Base-by-base conservation (phyloP, 2,329 filamentous ascomycete species). In the Trichoderma atrobrunneum region DNA sequence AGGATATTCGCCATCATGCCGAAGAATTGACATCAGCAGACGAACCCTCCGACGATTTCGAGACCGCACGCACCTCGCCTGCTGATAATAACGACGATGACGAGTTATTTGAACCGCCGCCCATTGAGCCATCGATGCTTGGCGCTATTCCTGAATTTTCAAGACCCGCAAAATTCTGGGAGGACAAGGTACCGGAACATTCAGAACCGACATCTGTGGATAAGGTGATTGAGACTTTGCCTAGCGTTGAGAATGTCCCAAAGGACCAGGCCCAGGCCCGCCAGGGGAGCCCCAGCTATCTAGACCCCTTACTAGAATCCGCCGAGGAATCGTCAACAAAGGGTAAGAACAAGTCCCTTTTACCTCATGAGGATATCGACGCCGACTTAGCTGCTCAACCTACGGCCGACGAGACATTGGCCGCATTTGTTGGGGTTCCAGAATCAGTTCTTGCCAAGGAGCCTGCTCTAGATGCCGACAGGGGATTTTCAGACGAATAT, bases 11-110 rank as follows among this genome's bases (percentile, higher is more conserved):
- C 11, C 77, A 78, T 8, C 74, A 75, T 36, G 21, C 74, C 6
- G 81, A 83, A 10, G 79, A 80, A 39, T 54, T 80, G 63, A 77
- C 79, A 8, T 81, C 81, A 39, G 77, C 78, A 14, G 80, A 82
- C 66, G 80, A 82, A 54, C 78, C 81, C 56, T 80, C 81, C 6
- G 81, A 82, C 51, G 72, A 65, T 2, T 76, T 76, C 21, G 76
- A 76, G 34, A 72, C 72, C 34, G 72, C 76, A 24, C 72, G 56
- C 32, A 43, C 63, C 32, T 73, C 62, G 16, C 72, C 71, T 54
- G 48, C 60, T 34, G 76, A 75, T 34, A 59, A 71, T 18, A 39
- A 71, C 11, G 61, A 51, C 11, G 61, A 51, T 5, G 54, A 68
- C 21, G 72, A 75, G 4, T 18, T 59, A 12, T 43, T 34, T 32